Conservation (phyloP, 208 protist genomes). For the Acanthamoeba sp. region DNA sequence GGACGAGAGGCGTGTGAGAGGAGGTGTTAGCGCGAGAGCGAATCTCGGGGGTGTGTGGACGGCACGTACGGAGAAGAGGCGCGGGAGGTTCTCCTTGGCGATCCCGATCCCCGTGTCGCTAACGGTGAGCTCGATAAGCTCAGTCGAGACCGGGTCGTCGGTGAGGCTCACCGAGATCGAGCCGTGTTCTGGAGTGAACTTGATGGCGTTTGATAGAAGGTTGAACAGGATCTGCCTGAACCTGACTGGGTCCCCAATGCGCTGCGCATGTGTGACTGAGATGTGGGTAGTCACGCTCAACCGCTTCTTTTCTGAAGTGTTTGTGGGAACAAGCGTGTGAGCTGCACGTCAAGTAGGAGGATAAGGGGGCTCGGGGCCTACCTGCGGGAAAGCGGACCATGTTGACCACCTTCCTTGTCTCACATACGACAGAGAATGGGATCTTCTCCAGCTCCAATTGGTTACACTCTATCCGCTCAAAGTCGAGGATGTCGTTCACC, state of each 20-base stretch:
- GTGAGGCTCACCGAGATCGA: neutral
- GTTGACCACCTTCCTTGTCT: constrained; percentile 45
- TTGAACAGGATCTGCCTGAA: constrained; percentile 74
- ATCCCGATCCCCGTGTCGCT: constrained; percentile 84
- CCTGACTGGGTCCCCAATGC: constrained; percentile 74
- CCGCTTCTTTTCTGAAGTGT: neutral
- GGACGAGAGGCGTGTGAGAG: neutral
- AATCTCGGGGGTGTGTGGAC: neutral
- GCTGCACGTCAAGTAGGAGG: neutral
- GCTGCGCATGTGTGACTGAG: neutral
- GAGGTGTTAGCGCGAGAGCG: neutral
- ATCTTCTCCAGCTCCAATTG: constrained; percentile 47
- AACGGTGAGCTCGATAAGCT: constrained; percentile 59
- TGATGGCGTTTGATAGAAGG: constrained; percentile 69
- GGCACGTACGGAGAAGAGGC: constrained; percentile 71
- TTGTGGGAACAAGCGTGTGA: neutral
- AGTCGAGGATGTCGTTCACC: constrained; percentile 73
- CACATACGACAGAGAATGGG: constrained; percentile 46
- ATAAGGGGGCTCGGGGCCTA: neutral
- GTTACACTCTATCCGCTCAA: constrained; percentile 44
- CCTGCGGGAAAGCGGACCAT: constrained; percentile 51
- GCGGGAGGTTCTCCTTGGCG: constrained; percentile 59
- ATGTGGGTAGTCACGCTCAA: too few species aligned
- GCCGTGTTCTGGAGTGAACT: constrained; percentile 66
- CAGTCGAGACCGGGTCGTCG: neutral